Conservation (phyloP, 169 alveolate species). For the Plasmodium relictum region DNA sequence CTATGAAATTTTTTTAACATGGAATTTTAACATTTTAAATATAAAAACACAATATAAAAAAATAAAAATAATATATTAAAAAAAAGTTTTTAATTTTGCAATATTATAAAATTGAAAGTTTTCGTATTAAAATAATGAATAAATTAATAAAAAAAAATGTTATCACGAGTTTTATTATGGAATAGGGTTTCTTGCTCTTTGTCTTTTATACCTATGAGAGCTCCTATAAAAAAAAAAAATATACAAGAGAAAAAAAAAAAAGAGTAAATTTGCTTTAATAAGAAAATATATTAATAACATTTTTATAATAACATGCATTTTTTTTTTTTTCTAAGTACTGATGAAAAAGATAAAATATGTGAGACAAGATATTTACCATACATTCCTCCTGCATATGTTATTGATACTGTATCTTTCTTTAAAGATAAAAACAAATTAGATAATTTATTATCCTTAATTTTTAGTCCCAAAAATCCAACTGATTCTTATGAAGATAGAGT, state of each 20-base stretch:
- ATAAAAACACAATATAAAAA: neutral
- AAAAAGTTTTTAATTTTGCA: neutral
- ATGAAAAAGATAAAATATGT: conserved; percentile 68
- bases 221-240: conserved; percentile 60
- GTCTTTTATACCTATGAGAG: conserved; percentile 76
- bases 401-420: conserved; percentile 83
- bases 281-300: neutral
- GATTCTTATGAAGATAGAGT: conserved; percentile 82
- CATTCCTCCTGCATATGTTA: conserved; percentile 84
- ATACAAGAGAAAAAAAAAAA: conserved; percentile 71
- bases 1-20: neutral
- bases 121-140: neutral
- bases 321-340: conserved; percentile 18
- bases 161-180: conserved; percentile 51
- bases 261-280: neutral
- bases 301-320: neutral
- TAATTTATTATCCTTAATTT: conserved; percentile 82
- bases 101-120: neutral
- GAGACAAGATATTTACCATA: conserved; percentile 86
- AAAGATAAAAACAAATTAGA: conserved; percentile 82
- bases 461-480: conserved; percentile 82
- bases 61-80: neutral
- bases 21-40: neutral
- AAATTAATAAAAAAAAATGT: conserved; percentile 24
- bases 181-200: conserved; percentile 38